Base-by-base conservation (phyloP, 805 yeast species). In the Cyberlindnera veronae region DNA sequence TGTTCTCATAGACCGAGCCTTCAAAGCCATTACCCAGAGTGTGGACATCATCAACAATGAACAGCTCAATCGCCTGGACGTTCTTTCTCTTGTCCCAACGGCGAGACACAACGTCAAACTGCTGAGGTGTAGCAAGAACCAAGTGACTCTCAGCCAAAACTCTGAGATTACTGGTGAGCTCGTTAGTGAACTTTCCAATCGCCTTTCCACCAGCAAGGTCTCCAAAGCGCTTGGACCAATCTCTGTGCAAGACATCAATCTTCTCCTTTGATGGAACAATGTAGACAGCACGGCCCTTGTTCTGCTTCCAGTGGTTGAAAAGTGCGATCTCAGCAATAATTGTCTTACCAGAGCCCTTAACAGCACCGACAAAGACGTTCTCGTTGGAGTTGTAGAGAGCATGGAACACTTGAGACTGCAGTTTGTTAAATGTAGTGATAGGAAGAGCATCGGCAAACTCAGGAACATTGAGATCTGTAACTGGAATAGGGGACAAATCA, bases 1-100 rank as follows among this genome's bases (percentile, higher is more conserved):
- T 62, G 7, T 71, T 67, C 58, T 93, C 99, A 55, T 89, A 89
- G 1, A 64, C 57, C 3, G 77, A 62, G 0, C 95, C 95, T 13
- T 55, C 57, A 5, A 48, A 34, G 0, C 83, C 82, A 49, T 62
- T 62, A 2, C 89, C 87, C 15, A 90, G 59, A 23, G 62, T 53
- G 50, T 91, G 96, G 14, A 76, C 62, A 54, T 87, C 88, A 58
- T 87, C 96, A 28, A 77, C 78, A 36, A 93, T 73, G 3, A 88
- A 54, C 23, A 87, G 58, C 33, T 79, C 88, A 22, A 91, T 75
- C 0, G 75, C 57, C 44, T 82, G 87, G 5, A 91, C 67, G 47
- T 78, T 78, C 48, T 76, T 78, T 41, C 95, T 70, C 48, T 80
- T 84, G 50, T 81, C 81, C 98, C 98, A 90, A 34, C 89, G 70